Conservation (phyloP, 495 filamentous ascomycete genomes). For the Penicillium steckii region DNA sequence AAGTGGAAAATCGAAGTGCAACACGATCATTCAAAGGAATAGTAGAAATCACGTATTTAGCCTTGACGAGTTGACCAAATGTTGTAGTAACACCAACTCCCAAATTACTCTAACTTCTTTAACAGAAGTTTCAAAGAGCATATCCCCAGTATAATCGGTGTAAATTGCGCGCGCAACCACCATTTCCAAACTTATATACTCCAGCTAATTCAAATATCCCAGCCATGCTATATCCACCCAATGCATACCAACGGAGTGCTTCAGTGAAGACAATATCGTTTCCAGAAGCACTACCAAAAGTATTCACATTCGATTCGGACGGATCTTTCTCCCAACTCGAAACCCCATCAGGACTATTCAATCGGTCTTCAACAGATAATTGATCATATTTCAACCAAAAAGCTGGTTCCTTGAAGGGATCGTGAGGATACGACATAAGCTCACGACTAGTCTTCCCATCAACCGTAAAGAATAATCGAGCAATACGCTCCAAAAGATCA, state of each 20-base stretch:
- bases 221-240: constrained; percentile 9
- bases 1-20: no score
- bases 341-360: neutral
- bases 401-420: neutral
- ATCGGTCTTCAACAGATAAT: neutral
- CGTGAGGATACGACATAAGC: neutral
- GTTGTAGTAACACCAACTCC: neutral
- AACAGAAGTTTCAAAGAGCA: constrained; percentile 14
- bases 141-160: constrained; percentile 10
- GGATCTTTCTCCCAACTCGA: neutral
- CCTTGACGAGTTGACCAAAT: neutral
- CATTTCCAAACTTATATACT: constrained; percentile 14
- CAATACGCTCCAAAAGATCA: neutral
- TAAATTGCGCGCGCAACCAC: constrained; percentile 16
- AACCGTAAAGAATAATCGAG: neutral
- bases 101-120: constrained; percentile 1
- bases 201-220: constrained; percentile 12
- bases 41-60: neutral
- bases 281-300: constrained; percentile 17
- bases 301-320: constrained; percentile 7
- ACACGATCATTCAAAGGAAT: neutral
- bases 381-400: neutral
- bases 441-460: neutral
- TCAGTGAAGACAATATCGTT: constrained; percentile 13
- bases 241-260: constrained; percentile 19